A percentile compares a stretch with the other conserved stretches of the same genome.
Evolutionary conservation across 1,284 basidiomycete genomes (phyloP).

Genomic region (Coniophora puteana): DNA sequence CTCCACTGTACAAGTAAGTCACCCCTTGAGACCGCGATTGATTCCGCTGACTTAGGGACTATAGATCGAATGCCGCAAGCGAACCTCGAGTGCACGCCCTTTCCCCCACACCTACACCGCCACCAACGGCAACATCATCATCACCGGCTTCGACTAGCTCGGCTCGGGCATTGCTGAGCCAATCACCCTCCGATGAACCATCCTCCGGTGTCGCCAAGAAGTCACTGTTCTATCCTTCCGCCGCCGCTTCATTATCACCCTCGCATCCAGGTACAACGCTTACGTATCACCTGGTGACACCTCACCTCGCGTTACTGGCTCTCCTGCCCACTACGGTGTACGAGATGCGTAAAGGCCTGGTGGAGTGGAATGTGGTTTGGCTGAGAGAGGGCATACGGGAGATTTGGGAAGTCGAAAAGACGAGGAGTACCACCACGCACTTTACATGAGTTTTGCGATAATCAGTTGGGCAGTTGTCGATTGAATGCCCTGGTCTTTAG

Average conservation of each 20-base stretch:
- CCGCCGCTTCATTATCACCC: conserved; percentile 55
- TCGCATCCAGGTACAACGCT: conserved; percentile 71
- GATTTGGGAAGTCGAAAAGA: conserved; percentile 68
- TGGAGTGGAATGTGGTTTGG: conserved; percentile 93
- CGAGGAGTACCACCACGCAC: conserved; percentile 38
- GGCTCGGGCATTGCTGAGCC: not conserved
- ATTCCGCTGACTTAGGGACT: conserved; percentile 1
- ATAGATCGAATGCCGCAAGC: conserved; percentile 37
- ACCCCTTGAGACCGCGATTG: not conserved
- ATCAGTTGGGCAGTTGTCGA: too few relatives aligned
- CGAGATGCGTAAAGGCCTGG: conserved; percentile 73
- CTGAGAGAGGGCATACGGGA: conserved; percentile 79
- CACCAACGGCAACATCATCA: conserved; percentile 2
- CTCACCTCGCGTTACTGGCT: conserved; percentile 77
- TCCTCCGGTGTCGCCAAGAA: conserved; percentile 36
- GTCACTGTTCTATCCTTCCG: conserved; percentile 28
- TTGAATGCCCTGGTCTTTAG: too few relatives aligned
- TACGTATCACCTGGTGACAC: conserved; percentile 84
- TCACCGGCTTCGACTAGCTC: not conserved
- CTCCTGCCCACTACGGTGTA: conserved; percentile 79
- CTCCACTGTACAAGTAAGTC: conserved; percentile 75
- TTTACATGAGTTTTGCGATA: not conserved
- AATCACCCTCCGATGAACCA: conserved; percentile 30
- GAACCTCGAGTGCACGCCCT: not conserved
- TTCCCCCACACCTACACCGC: conserved; percentile 4